Base-by-base conservation (phyloP, 768 basidiomycete species). In the Trametes punicea region DNA sequence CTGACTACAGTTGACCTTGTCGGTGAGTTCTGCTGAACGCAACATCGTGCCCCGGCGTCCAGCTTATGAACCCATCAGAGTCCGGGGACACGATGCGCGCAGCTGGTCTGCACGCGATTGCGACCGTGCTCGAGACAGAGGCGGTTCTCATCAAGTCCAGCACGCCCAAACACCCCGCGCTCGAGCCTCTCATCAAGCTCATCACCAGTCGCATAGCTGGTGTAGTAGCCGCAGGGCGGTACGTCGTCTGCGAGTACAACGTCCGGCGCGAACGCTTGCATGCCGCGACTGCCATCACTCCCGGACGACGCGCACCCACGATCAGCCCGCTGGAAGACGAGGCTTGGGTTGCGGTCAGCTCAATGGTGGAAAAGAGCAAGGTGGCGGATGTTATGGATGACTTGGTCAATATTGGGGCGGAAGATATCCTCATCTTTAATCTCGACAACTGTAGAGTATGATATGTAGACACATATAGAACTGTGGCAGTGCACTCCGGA, bases 11-110 rank as follows among this genome's bases (percentile, higher is more conserved):
- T 99, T 46, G 96, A 99, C 72, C 87, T 99, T 48, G 96, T 98
- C 60, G 89, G 94, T 93, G 60, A 65, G 85, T 4, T 1, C n/a
- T 6, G 34, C 25, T 10, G 30, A 16, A 13, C 20, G 11, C 1
- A 15, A 4, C n/a, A n/a, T n/a, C n/a, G n/a, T n/a, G n/a, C n/a
- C n/a, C n/a, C n/a, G n/a, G n/a, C n/a, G n/a, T n/a, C n/a, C n/a
- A 30, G 33, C 44, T 55, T 18, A 39, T 21, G 26, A 23, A 20
- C 7, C n/a, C 20, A 25, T 45, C 68, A 95, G 96, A 98, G 74
- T 99, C 96, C 16, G 97, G 97, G 39, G 97, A 99, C 66, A 99
- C 97, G 7, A 99, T 99, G 97, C 91, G 96, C 30, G 97, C 96
- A 23, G 95, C 95, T 0, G 97, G 96, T 33, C 78, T 98, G 52